A percentile compares a stretch with the other conserved stretches of the same genome.
These are phyloP conservation scores for Cladophialophora carrionii DNA, from an alignment of 2,329 filamentous ascomycete genomes.

Conservation along the genomic window DNA sequence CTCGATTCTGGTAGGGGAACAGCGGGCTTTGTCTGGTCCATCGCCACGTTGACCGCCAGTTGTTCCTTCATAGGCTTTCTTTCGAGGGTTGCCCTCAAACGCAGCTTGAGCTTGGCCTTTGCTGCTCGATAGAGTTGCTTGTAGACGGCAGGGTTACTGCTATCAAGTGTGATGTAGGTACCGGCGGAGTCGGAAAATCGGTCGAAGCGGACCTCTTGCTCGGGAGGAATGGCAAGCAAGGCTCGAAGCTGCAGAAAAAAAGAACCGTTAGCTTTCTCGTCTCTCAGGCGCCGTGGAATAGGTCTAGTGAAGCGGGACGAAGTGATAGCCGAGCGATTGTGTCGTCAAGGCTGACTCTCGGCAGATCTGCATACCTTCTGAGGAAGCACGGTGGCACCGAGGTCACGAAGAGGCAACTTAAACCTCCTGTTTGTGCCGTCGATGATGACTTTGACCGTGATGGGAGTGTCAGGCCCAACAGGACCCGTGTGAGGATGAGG, in stretches of 20 bases:
- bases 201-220: conserved; percentile 72
- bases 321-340: conserved; percentile 3
- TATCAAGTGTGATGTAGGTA: conserved; percentile 77
- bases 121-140: conserved; percentile 96
- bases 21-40: conserved; percentile 31
- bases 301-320: background rate
- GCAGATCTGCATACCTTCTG: conserved; percentile 69
- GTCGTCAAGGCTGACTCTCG: conserved; percentile 21
- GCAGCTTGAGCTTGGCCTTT: conserved; percentile 97
- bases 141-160: conserved; percentile 78
- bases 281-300: background rate
- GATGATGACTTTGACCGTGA: conserved; percentile 83
- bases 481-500: conserved; percentile 51
- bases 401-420: conserved; percentile 86
- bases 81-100: conserved; percentile 70
- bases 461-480: conserved; percentile 68
- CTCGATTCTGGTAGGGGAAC: conserved; percentile 37
- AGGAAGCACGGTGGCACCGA: conserved; percentile 73
- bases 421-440: conserved; percentile 77
- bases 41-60: conserved; percentile 15
- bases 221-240: conserved; percentile 66
- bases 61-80: conserved; percentile 36
- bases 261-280: conserved; percentile 36
- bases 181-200: conserved; percentile 93
- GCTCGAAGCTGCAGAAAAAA: conserved; percentile 64